Percentiles rank a stretch among this genome's conserved stretches.
Evolutionary conservation across 1,139 yeast genomes (phyloP).

Genomic region (Pichia sp.): DNA sequence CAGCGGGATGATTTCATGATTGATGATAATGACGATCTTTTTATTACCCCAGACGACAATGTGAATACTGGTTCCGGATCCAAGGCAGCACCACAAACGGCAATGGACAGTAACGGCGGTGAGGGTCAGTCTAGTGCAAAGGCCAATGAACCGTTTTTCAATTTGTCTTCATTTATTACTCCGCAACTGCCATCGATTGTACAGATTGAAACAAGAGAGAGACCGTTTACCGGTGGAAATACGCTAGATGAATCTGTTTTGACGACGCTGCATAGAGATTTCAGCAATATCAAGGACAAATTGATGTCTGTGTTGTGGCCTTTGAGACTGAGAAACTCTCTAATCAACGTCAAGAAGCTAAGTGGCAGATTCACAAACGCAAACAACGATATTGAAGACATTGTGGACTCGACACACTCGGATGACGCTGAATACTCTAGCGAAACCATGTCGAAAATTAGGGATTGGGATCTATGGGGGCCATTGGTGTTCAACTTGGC

Average conservation of each 20-base stretch:
- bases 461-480: slow-evolving; percentile 90
- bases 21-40: slow-evolving; percentile 24
- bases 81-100: neutral
- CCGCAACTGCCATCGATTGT: slow-evolving; percentile 29
- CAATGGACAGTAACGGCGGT: neutral
- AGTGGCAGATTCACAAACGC: slow-evolving; percentile 16
- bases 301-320: slow-evolving; percentile 72
- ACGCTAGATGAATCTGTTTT: slow-evolving; percentile 79
- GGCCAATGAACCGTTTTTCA: slow-evolving; percentile 13
- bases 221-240: slow-evolving; percentile 76
- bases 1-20: slow-evolving; percentile 25
- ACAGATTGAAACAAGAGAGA: slow-evolving; percentile 46
- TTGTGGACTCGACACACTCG: slow-evolving; percentile 19
- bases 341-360: slow-evolving; percentile 22
- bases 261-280: slow-evolving; percentile 60
- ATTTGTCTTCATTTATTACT: slow-evolving; percentile 26
- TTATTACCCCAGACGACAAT: slow-evolving; percentile 27
- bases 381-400: slow-evolving; percentile 24
- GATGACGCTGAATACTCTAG: slow-evolving; percentile 21
- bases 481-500: slow-evolving; percentile 66
- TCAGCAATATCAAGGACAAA: slow-evolving; percentile 55
- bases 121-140: neutral
- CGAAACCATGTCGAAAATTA: slow-evolving; percentile 29
- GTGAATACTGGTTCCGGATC: slow-evolving; percentile 14
- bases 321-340: slow-evolving; percentile 21